Conservation (phyloP, 495 filamentous ascomycete species). For the Bombardia bombarda region DNA sequence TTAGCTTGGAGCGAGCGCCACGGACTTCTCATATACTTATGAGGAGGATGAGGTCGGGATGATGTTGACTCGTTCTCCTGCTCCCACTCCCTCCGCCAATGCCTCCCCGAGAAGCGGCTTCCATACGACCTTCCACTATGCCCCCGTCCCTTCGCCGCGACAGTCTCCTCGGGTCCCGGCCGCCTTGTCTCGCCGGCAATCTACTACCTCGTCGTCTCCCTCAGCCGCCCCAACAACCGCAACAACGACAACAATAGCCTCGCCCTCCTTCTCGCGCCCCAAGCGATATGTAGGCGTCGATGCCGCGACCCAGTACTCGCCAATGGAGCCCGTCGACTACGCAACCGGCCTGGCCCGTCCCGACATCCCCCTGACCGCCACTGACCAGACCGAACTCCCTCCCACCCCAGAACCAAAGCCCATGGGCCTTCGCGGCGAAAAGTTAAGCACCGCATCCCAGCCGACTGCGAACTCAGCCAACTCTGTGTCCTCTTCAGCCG, state of each 20-base stretch:
- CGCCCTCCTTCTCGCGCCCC: slow-evolving; percentile 25
- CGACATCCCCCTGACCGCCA: slow-evolving; percentile 11
- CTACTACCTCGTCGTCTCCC: slow-evolving; percentile 28
- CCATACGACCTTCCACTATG: slow-evolving; percentile 36
- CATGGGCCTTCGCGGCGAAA: slow-evolving; percentile 19
- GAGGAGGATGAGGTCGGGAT: slow-evolving; percentile 27
- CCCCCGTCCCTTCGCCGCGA: slow-evolving; percentile 32
- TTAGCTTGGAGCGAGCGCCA: not conserved
- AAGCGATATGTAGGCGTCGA: slow-evolving; percentile 44
- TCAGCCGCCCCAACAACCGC: too few species aligned
- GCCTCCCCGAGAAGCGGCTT: slow-evolving; percentile 35
- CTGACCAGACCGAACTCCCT: slow-evolving; percentile 19
- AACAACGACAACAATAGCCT: too few species aligned
- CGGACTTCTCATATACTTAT: slow-evolving; percentile 2
- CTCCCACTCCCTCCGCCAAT: slow-evolving; percentile 33
- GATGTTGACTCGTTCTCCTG: slow-evolving; percentile 44
- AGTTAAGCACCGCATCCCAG: slow-evolving; percentile 10
- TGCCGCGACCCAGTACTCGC: slow-evolving; percentile 50
- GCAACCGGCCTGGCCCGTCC: slow-evolving; percentile 26
- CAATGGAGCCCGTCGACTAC: slow-evolving; percentile 38
- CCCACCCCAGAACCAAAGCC: slow-evolving; percentile 9
- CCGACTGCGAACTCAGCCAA: slow-evolving; percentile 6
- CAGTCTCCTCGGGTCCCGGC: slow-evolving; percentile 38
- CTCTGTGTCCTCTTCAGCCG: not conserved
- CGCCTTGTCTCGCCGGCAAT: slow-evolving; percentile 35